Evolutionary conservation across 768 basidiomycete species (phyloP), one percentile per base, ranked within the genome.

Genomic region (Boletus vermiculosoides): DNA sequence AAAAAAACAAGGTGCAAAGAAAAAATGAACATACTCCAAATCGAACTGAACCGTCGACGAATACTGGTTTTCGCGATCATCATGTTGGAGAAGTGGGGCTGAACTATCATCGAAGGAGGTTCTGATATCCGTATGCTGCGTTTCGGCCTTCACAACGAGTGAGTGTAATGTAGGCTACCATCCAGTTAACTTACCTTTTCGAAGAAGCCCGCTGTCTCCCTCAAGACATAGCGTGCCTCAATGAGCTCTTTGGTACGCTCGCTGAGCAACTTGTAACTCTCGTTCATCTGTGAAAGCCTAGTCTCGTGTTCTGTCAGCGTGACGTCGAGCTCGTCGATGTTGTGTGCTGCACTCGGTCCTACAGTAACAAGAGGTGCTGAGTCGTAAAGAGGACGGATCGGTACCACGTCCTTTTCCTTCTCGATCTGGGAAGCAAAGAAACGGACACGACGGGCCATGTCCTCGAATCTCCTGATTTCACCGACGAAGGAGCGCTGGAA

Each of bases 401-500:
- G 88, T 41, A 98, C 77, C 5, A 83, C 80, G 58, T 94, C 92
- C 62, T 84, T 86, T 70, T 95, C 90, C 65, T 90, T 90, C 62
- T 87, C 83, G 60, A 97, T 93, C 68, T 98, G 94, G 30, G 81
- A 77, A 1, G 81, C 72, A 68, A 98, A 97, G 74, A 98, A 95
- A 54, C 94, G 88, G 49, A 94, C 86, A 36, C 94, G 90, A 62
- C 97, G 90, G 9, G 90, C 88, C 88, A 96, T 95, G 69, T 99
- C 96, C 72, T 97, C 96, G 57, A 96, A 83, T 61, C 91, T 87
- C 37, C 97, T 87, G 62, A 99, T 93, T 72, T 97, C 95, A 36
- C 90, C 92, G 58, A 97, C 92, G 73, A 96, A 99, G 6, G 95
- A 94, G 61, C 97, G 92, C 80, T 99, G 96, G 78, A 98, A 99